phyloP scores from a whole-genome alignment of 2,329 filamentous ascomycete species.

The Alternaria rosae region DNA sequence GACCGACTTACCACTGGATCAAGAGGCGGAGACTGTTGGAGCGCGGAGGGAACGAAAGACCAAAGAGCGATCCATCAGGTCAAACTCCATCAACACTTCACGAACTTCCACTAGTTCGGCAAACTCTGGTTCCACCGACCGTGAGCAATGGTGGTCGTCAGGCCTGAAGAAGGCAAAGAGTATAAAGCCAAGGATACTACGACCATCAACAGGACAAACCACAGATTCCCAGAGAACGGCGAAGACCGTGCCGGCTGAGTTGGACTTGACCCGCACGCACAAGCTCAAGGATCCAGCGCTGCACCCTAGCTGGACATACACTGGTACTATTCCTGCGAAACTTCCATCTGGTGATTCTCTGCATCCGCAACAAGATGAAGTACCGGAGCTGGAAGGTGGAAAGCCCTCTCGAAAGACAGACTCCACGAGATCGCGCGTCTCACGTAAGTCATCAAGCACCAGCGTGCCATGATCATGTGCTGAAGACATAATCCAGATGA shows the following conservation, averaged over 20 bases:
- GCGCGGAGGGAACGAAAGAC: slow-evolving; percentile 46
- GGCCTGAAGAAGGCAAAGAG: slow-evolving; percentile 44
- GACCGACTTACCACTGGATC: slow-evolving; percentile 50
- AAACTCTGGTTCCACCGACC: slow-evolving; percentile 35
- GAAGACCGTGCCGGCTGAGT: slow-evolving; percentile 5
- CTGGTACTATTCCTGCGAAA: slow-evolving; percentile 37
- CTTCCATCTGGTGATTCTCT: slow-evolving; percentile 45
- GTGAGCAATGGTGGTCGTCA: slow-evolving; percentile 44
- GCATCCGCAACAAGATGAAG: slow-evolving; percentile 33
- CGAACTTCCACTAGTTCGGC: slow-evolving; percentile 34
- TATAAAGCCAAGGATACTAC: slow-evolving; percentile 29
- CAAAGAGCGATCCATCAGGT: slow-evolving; percentile 31
- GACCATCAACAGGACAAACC: slow-evolving; percentile 31
- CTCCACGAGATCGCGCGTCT: slow-evolving; percentile 39
- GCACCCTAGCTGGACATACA: slow-evolving; percentile 43
- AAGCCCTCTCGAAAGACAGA: slow-evolving; percentile 38
- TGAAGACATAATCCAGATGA: slow-evolving; percentile 30
- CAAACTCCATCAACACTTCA: slow-evolving; percentile 38
- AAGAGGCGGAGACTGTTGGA: slow-evolving; percentile 48
- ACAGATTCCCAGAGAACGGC: slow-evolving; percentile 16
- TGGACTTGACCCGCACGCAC: slow-evolving; percentile 13
- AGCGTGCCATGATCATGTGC: background rate
- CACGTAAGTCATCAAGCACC: slow-evolving; percentile 28
- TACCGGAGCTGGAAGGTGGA: slow-evolving; percentile 43
- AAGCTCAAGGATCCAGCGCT: slow-evolving; percentile 35